phyloP scores from a whole-genome alignment of 192 early-diverging fungal genomes.

The Allomyces arbusculus region DNA sequence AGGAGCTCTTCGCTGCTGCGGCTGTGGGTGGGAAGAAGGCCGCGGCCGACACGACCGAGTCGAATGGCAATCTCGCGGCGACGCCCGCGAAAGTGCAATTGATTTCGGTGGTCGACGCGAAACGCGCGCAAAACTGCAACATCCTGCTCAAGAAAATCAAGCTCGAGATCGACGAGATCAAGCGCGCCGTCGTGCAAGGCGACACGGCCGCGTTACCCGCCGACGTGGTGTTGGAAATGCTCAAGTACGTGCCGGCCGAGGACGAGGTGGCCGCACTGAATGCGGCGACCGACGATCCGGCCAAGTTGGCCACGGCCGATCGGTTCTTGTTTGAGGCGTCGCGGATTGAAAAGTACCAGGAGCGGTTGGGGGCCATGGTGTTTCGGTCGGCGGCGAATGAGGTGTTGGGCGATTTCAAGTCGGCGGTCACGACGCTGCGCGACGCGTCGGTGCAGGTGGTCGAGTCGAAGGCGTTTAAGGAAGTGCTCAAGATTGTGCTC shows the following conservation, averaged over 20 bases:
- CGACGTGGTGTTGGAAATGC: neutral
- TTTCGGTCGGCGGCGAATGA: neutral
- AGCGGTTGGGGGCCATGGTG: constrained; percentile 1
- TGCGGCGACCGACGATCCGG: neutral
- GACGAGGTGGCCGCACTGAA: neutral
- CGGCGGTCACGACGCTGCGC: neutral
- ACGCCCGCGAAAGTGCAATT: too few species aligned
- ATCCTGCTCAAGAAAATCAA: constrained; percentile 2
- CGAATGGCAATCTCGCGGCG: too few species aligned
- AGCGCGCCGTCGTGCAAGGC: neutral
- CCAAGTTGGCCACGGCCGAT: neutral
- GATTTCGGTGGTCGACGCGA: constrained; percentile 1
- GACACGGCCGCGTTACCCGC: neutral
- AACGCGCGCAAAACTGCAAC: constrained; percentile 1
- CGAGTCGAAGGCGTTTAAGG: constrained; percentile 1
- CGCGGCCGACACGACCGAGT: too few species aligned
- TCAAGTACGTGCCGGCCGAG: neutral
- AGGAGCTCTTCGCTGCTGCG: neutral
- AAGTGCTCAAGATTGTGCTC: constrained; percentile 2
- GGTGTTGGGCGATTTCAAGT: neutral
- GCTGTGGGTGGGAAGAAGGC: neutral
- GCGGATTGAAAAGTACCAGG: neutral
- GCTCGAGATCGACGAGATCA: neutral
- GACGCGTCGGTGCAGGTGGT: neutral
- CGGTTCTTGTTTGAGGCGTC: constrained; percentile 2